Evolutionary conservation across 805 yeast genomes (phyloP).

Genomic region (Danielia reshetovae): DNA sequence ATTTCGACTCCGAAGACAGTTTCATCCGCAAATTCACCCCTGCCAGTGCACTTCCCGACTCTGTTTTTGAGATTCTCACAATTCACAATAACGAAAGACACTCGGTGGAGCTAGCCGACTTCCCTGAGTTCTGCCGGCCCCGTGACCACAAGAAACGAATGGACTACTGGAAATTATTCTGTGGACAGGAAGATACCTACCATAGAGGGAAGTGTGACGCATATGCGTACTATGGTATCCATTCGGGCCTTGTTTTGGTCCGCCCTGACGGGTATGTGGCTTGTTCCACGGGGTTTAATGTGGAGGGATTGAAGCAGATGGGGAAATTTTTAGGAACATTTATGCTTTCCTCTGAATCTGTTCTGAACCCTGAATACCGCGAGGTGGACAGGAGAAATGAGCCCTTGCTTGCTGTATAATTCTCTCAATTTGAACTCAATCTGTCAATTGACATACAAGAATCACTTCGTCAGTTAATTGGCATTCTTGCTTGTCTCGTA

Average conservation of each 20-base stretch:
- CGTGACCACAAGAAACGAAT: conserved; percentile 16
- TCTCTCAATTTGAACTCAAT: too few relatives aligned
- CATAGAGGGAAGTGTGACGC: conserved; percentile 25
- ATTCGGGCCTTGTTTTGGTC: conserved; percentile 23
- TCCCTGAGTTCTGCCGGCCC: conserved; percentile 24
- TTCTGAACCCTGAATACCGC: too few relatives aligned
- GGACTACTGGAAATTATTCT: conserved; percentile 26
- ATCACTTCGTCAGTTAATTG: too few relatives aligned
- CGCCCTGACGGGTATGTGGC: conserved; percentile 34
- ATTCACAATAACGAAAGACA: conserved; percentile 18
- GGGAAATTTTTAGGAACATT: too few relatives aligned
- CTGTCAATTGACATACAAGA: too few relatives aligned
- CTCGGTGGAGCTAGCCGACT: conserved; percentile 20
- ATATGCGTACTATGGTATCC: conserved; percentile 24
- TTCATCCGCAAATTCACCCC: conserved; percentile 20
- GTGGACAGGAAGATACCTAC: conserved; percentile 22
- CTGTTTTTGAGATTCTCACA: conserved; percentile 23
- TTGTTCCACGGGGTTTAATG: conserved; percentile 14
- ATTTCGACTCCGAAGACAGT: conserved; percentile 10
- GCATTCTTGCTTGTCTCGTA: too few relatives aligned
- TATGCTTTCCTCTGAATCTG: too few relatives aligned
- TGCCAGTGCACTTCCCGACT: conserved; percentile 14
- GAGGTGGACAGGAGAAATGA: too few relatives aligned
- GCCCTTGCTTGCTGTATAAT: too few relatives aligned
- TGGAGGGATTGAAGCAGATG: conserved; percentile 12